A percentile compares a stretch with the other conserved stretches of the same genome.
Evolutionary conservation across 2,329 filamentous ascomycete genomes (phyloP).

Genomic region (Aspergillus pseudoglaucus): DNA sequence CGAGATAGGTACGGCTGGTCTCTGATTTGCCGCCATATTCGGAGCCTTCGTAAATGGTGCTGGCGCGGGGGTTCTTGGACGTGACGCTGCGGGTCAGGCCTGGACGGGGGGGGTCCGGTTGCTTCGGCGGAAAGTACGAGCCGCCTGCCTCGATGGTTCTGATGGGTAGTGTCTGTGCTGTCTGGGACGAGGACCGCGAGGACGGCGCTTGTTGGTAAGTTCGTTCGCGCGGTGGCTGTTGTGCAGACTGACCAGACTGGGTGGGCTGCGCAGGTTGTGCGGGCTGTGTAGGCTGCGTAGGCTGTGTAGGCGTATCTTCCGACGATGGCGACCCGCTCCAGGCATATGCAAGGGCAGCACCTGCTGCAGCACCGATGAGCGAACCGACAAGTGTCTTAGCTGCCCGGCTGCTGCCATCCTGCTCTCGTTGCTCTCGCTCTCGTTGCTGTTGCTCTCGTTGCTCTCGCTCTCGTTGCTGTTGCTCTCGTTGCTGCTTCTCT

Average conservation of each 20-base stretch:
- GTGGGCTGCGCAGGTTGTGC: no score
- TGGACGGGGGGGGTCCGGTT: constrained; percentile 25
- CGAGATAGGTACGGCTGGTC: constrained; percentile 16
- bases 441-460: constrained; percentile 17
- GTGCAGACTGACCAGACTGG: no score
- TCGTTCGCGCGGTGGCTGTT: constrained; percentile 19
- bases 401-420: constrained; percentile 32
- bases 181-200: constrained; percentile 16
- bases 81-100: constrained; percentile 26
- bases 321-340: constrained; percentile 47
- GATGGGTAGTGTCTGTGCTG: constrained; percentile 18
- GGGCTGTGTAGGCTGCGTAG: background rate
- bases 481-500: no score
- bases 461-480: constrained; percentile 9
- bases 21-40: constrained; percentile 21
- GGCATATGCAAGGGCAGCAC: constrained; percentile 68
- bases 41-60: constrained; percentile 36
- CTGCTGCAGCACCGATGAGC: constrained; percentile 71
- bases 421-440: background rate
- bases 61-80: constrained; percentile 36
- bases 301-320: constrained; percentile 15
- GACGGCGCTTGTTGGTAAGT: constrained; percentile 13
- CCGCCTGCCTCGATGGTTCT: constrained; percentile 27
- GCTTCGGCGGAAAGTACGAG: constrained; percentile 12
- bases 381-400: constrained; percentile 66